Evolutionary conservation across 1,284 basidiomycete genomes (phyloP), one percentile per base, ranked within the genome.

Genomic region (Ganoderma lingzhi): DNA sequence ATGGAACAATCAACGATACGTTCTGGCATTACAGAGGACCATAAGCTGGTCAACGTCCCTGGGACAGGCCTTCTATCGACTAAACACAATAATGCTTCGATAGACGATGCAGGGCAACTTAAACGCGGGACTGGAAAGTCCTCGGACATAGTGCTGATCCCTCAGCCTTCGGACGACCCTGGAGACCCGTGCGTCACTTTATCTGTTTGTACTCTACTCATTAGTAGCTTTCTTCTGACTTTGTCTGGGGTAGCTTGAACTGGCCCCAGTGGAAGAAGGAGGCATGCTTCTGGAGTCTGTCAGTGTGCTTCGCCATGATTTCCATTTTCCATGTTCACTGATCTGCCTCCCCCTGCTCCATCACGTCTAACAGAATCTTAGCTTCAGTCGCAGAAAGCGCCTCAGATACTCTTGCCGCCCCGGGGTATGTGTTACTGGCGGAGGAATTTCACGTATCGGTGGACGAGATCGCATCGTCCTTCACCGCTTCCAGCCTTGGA

Each of bases 181-280:
- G 78, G 78, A 64, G 83, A 84, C 66, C 83, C 83, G 80, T 82
- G 60, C 60, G 81, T 75, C n/a, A 6, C 39, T 2, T 17, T 15
- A 2, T 9, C 35, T 42, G 1, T n/a, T 19, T 9, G 9, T n/a
- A 6, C 28, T 9, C 55, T 15, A 23, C 42, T 10, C 2, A 2
- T 48, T 0, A 23, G 4, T 51, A 2, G 23, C 32, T 32, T 1
- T 12, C 23, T 30, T 12, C 37, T 17, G 12, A 28, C 8, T 10
- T 6, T 10, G 28, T n/a, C 5, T 19, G 12, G 32, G 23, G 28
- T 62, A 84, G 83, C 9, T 69, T 85, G 56, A 84, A 85, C 68
- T 85, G 84, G 84, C 82, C 83, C 3, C 72, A 73, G 60, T 85
- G 83, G 83, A 84, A 82, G 76, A 84, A 84, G 66, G 83, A 85